Base-by-base conservation (phyloP, 352 stramenopile genomes). In the Aphanomyces invadans region DNA sequence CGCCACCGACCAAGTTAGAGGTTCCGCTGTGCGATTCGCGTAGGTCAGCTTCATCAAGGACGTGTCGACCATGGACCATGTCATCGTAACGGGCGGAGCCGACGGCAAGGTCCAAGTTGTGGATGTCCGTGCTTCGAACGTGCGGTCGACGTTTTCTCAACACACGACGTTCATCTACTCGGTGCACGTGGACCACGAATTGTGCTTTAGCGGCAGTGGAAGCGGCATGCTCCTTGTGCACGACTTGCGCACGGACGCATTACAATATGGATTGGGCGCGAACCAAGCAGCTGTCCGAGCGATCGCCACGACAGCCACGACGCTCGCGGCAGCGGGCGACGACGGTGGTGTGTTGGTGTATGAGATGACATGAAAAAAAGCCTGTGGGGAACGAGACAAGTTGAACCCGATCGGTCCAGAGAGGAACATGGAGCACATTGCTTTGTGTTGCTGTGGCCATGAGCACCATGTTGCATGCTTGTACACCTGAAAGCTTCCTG, bases 141-240 rank as follows among this genome's bases (percentile, higher is more conserved):
- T 79, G 19, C 52, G 83, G 23, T 74, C 79, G 69, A 78, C 74
- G 59, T 90, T 88, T 56, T 76, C 73, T 0, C 78, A 94, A 63
- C 87, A 96, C 70, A 72, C 83, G 72, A 87, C 92, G 67, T 96
- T 95, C 67, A 91, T 95, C 67, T 96, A 96, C 74, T 86, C 83
- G 31, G 52, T 96, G 7, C 70, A 87, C 10, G 32, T 92, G 29
- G 71, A 76, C 25, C 74, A 73, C 4, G 73, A 89, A 55, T 65
- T 92, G 11, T 92, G 87, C 61, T 88, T 95, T 19, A 92, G 79
- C 48, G 87, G 87, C 11, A 86, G 79, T 4, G 87, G 87, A 51
- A 88, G 92, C 51, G 87, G 87, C 25, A 92, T 89, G 78, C 77
- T 96, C 25, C 80, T 95, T 28, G 80, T 90, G 15, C 87, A 95